Evolutionary conservation across 2,329 filamentous ascomycete genomes (phyloP).

Genomic region (Monosporascus cannonballus): DNA sequence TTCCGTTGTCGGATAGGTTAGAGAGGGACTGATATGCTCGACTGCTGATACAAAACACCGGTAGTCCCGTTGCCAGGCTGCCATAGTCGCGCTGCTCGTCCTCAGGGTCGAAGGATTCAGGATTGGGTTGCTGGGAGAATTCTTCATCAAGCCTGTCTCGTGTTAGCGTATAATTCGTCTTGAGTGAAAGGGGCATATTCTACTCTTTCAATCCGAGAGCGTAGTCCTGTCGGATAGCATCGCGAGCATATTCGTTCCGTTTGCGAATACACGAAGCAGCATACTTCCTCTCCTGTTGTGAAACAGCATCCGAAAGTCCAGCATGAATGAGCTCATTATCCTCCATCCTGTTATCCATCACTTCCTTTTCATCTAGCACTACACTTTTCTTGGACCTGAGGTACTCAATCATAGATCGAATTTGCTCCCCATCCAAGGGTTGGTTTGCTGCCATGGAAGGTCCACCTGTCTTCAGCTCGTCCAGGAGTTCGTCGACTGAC

Average conservation of each 20-base stretch:
- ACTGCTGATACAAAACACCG: conserved; percentile 59
- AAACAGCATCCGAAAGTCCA: conserved; percentile 19
- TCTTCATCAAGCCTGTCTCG: conserved; percentile 44
- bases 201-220: conserved; percentile 49
- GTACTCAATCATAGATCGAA: conserved; percentile 6
- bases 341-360: conserved; percentile 3
- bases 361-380: conserved; percentile 2
- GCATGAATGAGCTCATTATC: conserved; percentile 29
- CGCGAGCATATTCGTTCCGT: conserved; percentile 48
- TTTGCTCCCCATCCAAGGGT: conserved; percentile 6
- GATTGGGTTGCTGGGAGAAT: conserved; percentile 39
- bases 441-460: conserved; percentile 16
- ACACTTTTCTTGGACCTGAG: conserved; percentile 2
- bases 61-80: conserved; percentile 43
- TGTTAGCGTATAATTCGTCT: neutral
- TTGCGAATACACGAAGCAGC: conserved; percentile 38
- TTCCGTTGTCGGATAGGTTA: conserved; percentile 39
- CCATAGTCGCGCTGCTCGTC: conserved; percentile 48
- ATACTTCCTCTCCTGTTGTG: conserved; percentile 12
- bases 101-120: conserved; percentile 46
- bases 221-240: conserved; percentile 49
- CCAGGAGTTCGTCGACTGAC: conserved; percentile 8
- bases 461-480: conserved; percentile 5
- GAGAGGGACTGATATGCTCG: conserved; percentile 54
- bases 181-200: conserved; percentile 2